A percentile compares a stretch with the other conserved stretches of the same genome.
phyloP scores from a whole-genome alignment of 768 basidiomycete genomes.

The Russula griseocarnosa region DNA sequence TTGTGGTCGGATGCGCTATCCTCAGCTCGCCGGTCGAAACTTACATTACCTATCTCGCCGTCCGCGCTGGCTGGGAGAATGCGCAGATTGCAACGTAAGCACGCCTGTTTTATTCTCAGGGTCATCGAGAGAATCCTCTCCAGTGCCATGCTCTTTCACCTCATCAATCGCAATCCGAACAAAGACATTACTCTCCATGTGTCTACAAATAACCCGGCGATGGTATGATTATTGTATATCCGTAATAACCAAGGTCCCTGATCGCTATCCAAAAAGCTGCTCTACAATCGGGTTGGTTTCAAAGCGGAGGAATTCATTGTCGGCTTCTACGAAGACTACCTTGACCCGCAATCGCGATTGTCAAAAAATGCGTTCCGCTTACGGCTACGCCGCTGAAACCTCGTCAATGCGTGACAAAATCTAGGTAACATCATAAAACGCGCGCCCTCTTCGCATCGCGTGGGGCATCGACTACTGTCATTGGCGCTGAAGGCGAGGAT shows the following conservation, averaged over 20 bases:
- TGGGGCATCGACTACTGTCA: background rate
- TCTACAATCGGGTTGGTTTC: slow-evolving; percentile 86
- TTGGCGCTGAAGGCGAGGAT: slow-evolving; percentile 1
- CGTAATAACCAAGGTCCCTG: background rate
- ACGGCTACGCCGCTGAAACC: slow-evolving; percentile 55
- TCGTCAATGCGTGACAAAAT: background rate
- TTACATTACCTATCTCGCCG: slow-evolving; percentile 79
- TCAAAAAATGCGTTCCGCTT: slow-evolving; percentile 81
- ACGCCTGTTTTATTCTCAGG: background rate
- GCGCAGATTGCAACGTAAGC: slow-evolving; percentile 69
- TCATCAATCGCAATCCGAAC: slow-evolving; percentile 65
- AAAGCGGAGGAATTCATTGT: slow-evolving; percentile 81
- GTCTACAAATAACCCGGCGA: slow-evolving; percentile 74
- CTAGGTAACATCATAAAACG: slow-evolving; percentile 2
- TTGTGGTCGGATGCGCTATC: slow-evolving; percentile 73
- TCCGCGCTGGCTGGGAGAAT: slow-evolving; percentile 78
- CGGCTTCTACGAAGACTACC: slow-evolving; percentile 77
- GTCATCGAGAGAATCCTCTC: slow-evolving; percentile 16
- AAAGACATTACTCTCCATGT: slow-evolving; percentile 82
- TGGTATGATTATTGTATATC: slow-evolving; percentile 43
- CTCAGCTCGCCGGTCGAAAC: slow-evolving; percentile 75
- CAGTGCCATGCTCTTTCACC: slow-evolving; percentile 75
- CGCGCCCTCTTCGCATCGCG: slow-evolving; percentile 25
- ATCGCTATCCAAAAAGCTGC: slow-evolving; percentile 43
- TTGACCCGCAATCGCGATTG: slow-evolving; percentile 61